Conservation (phyloP, 139 green algal species). For the Mychonastes homosphaera region DNA sequence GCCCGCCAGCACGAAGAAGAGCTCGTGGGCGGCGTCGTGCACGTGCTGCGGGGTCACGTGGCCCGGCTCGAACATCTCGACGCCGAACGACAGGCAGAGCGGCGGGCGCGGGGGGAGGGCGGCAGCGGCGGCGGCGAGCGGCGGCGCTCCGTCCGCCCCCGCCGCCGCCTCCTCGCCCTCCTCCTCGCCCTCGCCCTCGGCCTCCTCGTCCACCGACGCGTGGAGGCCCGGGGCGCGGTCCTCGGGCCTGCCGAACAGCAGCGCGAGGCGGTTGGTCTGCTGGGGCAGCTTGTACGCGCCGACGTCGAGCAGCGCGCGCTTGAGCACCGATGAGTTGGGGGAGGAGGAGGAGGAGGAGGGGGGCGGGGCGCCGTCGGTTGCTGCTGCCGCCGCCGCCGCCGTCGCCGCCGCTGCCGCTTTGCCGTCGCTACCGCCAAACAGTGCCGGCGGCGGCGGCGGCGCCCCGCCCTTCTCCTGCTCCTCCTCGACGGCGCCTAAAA, state of each 20-base stretch:
- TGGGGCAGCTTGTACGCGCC: slow-evolving; percentile 55
- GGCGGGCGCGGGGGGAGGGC: neutral
- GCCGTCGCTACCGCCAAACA: no score
- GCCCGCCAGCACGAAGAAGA: slow-evolving; percentile 77
- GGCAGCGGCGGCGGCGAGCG: neutral
- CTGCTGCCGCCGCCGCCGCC: no score
- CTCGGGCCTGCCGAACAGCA: slow-evolving; percentile 58
- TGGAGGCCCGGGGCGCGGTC: neutral
- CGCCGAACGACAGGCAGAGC: slow-evolving; percentile 47
- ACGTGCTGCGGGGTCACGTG: slow-evolving; percentile 61
- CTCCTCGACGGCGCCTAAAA: no score
- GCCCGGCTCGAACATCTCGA: slow-evolving; percentile 63
- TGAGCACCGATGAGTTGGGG: slow-evolving; percentile 1
- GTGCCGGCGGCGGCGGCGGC: no score
- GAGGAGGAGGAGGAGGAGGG: no score
- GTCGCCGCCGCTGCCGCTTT: no score
- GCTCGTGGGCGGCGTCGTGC: slow-evolving; percentile 59
- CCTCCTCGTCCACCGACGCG: neutral
- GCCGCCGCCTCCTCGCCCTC: no score
- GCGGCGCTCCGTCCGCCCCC: no score
- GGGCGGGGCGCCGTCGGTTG: no score
- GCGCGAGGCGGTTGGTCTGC: slow-evolving; percentile 67
- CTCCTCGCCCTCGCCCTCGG: no score
- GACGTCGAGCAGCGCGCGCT: slow-evolving; percentile 45
- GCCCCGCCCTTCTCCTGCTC: no score